phyloP scores from a whole-genome alignment of 1,284 basidiomycete genomes.

The Sporisorium graminicola region DNA sequence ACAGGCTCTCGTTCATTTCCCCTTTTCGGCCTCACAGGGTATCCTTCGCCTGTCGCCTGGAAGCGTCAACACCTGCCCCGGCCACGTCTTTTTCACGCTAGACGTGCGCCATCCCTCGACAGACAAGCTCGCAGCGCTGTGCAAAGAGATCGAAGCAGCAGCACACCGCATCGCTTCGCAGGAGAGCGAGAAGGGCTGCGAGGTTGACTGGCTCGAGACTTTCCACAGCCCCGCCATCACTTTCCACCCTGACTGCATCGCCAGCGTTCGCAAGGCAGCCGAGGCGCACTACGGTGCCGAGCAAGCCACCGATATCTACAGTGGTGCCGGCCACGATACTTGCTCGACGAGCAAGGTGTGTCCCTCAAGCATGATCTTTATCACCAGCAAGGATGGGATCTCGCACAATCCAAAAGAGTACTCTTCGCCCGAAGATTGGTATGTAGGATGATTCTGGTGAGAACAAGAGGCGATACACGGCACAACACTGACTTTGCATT shows the following conservation, averaged over 20 bases:
- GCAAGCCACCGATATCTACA: conserved; percentile 34
- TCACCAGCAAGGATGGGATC: conserved; percentile 47
- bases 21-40: conserved; percentile 5
- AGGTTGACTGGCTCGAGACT: conserved; percentile 38
- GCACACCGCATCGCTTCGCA: conserved; percentile 20
- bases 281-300: conserved; percentile 34
- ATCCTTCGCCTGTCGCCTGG: conserved; percentile 45
- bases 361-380: conserved; percentile 49
- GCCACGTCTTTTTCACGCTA: conserved; percentile 45
- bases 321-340: conserved; percentile 52
- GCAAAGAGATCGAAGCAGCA: conserved; percentile 25
- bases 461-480: not conserved
- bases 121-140: conserved; percentile 23
- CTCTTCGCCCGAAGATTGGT: conserved; percentile 45
- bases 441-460: conserved; percentile 19
- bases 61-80: conserved; percentile 46
- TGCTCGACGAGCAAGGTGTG: conserved; percentile 48
- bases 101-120: conserved; percentile 43
- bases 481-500: not conserved
- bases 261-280: conserved; percentile 33
- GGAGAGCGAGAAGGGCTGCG: conserved; percentile 42
- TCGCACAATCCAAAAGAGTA: conserved; percentile 48
- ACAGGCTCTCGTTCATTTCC: not conserved
- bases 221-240: conserved; percentile 43
- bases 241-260: conserved; percentile 44